Evolutionary conservation across 2,329 filamentous ascomycete species (phyloP).

Genomic region (Colletotrichum filicis): DNA sequence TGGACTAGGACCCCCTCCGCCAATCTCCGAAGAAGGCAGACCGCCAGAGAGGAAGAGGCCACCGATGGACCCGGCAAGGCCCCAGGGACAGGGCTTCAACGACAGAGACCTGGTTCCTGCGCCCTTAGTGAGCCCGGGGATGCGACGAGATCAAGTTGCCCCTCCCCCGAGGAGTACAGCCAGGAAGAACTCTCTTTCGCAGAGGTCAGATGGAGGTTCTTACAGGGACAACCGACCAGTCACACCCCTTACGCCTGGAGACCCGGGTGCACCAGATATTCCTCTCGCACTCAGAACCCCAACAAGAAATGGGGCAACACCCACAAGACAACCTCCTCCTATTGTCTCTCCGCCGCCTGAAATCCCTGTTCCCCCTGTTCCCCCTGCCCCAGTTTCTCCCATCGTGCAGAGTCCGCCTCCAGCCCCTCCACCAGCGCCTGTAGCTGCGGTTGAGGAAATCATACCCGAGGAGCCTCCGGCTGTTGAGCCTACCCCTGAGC

Average conservation of each 20-base stretch:
- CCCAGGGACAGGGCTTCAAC: slow-evolving; percentile 54
- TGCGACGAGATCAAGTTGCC: slow-evolving; percentile 55
- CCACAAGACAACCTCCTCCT: slow-evolving; percentile 17
- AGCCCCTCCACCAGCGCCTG: slow-evolving; percentile 5
- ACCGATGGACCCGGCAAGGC: slow-evolving; percentile 71
- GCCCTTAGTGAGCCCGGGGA: slow-evolving; percentile 63
- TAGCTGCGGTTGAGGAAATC: slow-evolving; percentile 9
- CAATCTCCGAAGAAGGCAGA: slow-evolving; percentile 48
- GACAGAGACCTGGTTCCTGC: slow-evolving; percentile 68
- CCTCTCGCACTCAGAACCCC: slow-evolving; percentile 27
- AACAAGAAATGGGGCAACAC: slow-evolving; percentile 25
- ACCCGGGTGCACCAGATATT: slow-evolving; percentile 3
- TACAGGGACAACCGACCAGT: slow-evolving; percentile 46
- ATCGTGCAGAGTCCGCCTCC: slow-evolving; percentile 9
- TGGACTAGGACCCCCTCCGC: slow-evolving; percentile 41
- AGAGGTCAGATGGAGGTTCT: slow-evolving; percentile 45
- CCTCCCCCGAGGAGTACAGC: slow-evolving; percentile 64
- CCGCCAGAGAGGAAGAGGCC: slow-evolving; percentile 74
- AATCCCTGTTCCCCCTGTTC: slow-evolving; percentile 14
- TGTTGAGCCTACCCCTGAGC: slow-evolving; percentile 23
- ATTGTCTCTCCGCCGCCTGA: slow-evolving; percentile 22
- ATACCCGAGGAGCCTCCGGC: slow-evolving; percentile 34
- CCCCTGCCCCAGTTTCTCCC: slow-evolving; percentile 26
- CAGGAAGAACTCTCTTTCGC: slow-evolving; percentile 54
- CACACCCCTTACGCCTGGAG: slow-evolving; percentile 32